phyloP scores from a whole-genome alignment of 768 basidiomycete species.

The Trametes cinnabarina region DNA sequence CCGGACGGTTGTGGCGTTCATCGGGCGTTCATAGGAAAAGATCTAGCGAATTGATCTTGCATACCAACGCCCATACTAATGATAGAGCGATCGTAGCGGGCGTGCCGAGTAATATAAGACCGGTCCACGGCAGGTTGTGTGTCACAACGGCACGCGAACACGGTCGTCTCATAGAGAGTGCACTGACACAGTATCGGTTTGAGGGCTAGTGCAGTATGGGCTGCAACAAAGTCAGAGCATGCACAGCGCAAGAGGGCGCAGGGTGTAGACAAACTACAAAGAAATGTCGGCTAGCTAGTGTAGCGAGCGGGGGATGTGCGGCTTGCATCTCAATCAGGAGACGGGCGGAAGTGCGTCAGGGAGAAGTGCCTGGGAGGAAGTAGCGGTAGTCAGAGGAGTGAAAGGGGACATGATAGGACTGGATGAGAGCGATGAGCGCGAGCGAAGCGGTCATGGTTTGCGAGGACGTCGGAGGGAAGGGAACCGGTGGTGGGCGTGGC shows the following conservation, averaged over 20 bases:
- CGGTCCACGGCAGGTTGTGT: not conserved
- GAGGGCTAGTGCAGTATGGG: not conserved
- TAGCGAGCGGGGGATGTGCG: not conserved
- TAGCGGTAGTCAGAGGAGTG: not conserved
- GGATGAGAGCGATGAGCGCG: constrained; percentile 1
- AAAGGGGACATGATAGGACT: too few species aligned
- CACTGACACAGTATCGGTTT: too few species aligned
- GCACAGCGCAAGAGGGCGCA: not conserved
- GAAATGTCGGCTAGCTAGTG: not conserved
- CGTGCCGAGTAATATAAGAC: constrained; percentile 6
- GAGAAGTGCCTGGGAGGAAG: too few species aligned
- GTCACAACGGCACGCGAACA: too few species aligned
- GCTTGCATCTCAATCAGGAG: not conserved
- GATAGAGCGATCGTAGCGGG: not conserved
- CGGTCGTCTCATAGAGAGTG: too few species aligned
- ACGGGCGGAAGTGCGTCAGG: not conserved
- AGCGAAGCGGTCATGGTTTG: constrained; percentile 1
- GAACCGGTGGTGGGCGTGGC: not conserved
- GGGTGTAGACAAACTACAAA: not conserved
- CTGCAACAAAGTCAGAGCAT: not conserved
- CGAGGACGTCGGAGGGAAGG: constrained; percentile 8
- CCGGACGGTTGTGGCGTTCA: not conserved
- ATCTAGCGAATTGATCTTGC: not conserved
- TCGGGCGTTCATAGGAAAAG: not conserved
- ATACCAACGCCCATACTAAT: constrained; percentile 9